phyloP scores from a whole-genome alignment of 2,329 filamentous ascomycete genomes.

The Diplocarpon mali region DNA sequence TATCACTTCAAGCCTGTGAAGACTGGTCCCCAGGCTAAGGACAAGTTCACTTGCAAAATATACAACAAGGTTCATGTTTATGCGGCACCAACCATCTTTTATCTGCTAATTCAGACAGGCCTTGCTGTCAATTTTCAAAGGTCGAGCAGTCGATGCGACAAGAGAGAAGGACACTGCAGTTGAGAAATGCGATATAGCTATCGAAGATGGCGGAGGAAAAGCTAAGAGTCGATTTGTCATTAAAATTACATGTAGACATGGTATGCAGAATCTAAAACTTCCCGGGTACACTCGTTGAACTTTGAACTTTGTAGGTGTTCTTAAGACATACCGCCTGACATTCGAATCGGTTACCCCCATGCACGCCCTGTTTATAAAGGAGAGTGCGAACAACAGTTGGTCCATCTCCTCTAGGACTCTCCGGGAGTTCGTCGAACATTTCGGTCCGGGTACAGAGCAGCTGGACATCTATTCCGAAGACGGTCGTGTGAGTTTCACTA shows the following conservation, averaged over 20 bases:
- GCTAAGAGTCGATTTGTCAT: constrained; percentile 62
- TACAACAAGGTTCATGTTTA: constrained; percentile 48
- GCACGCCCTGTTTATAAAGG: constrained; percentile 63
- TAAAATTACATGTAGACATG: constrained; percentile 64
- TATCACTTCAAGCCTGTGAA: constrained; percentile 51
- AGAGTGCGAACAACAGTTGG: constrained; percentile 59
- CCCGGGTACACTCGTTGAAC: neutral
- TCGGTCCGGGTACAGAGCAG: constrained; percentile 69
- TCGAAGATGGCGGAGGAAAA: constrained; percentile 59
- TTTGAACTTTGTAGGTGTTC: constrained; percentile 41
- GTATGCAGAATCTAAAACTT: constrained; percentile 34
- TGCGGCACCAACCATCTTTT: neutral
- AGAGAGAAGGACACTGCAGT: constrained; percentile 58
- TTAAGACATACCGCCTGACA: constrained; percentile 65
- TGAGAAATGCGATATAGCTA: constrained; percentile 61
- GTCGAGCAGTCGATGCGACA: constrained; percentile 48
- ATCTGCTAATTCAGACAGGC: constrained; percentile 32
- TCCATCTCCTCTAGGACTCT: constrained; percentile 59
- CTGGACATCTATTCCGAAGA: constrained; percentile 67
- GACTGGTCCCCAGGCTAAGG: constrained; percentile 12
- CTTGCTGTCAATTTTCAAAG: constrained; percentile 64
- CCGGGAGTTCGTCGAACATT: constrained; percentile 68
- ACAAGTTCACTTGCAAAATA: constrained; percentile 63
- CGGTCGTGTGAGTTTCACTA: constrained; percentile 61
- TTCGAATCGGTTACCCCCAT: constrained; percentile 66